Evolutionary conservation across 1,284 basidiomycete species (phyloP).

Genomic region (Leccinum variabile): DNA sequence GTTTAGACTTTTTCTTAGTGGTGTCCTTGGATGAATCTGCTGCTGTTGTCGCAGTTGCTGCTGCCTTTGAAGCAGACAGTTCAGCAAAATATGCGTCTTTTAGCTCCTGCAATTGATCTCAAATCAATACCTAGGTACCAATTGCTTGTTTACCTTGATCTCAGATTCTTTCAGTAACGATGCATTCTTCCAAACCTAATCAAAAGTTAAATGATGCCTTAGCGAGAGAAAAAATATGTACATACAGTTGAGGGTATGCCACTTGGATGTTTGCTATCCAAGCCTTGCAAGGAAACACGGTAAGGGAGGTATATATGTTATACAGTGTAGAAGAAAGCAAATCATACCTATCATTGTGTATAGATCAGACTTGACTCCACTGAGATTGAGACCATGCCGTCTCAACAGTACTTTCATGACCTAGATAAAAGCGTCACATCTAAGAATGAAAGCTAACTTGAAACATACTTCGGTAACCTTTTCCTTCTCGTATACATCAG

Average conservation of each 20-base stretch:
- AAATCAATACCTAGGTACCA: conserved; percentile 2
- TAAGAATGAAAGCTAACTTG: background rate
- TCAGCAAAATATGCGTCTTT: conserved; percentile 58
- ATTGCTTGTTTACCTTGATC: conserved; percentile 47
- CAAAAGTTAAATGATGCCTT: background rate
- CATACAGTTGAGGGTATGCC: conserved; percentile 66
- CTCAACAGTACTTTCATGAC: conserved; percentile 66
- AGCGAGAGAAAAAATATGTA: conserved; percentile 10
- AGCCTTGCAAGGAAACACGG: conserved; percentile 39
- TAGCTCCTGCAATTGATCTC: conserved; percentile 43
- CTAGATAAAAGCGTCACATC: conserved; percentile 34
- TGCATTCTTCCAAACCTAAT: conserved; percentile 65
- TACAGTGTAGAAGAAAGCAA: background rate
- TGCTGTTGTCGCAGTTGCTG: conserved; percentile 16
- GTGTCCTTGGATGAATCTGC: conserved; percentile 15
- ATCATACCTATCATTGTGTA: conserved; percentile 59
- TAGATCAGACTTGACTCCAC: conserved; percentile 68
- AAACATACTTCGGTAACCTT: conserved; percentile 51
- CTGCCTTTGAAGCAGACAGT: conserved; percentile 33
- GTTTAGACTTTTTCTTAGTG: conserved; percentile 42
- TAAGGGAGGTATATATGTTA: background rate
- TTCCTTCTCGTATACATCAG: conserved; percentile 64
- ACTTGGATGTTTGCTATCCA: conserved; percentile 74
- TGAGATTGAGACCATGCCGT: conserved; percentile 61
- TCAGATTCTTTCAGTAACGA: conserved; percentile 58